Base-by-base conservation (phyloP, 495 filamentous ascomycete genomes). In the Penicillium taxi region DNA sequence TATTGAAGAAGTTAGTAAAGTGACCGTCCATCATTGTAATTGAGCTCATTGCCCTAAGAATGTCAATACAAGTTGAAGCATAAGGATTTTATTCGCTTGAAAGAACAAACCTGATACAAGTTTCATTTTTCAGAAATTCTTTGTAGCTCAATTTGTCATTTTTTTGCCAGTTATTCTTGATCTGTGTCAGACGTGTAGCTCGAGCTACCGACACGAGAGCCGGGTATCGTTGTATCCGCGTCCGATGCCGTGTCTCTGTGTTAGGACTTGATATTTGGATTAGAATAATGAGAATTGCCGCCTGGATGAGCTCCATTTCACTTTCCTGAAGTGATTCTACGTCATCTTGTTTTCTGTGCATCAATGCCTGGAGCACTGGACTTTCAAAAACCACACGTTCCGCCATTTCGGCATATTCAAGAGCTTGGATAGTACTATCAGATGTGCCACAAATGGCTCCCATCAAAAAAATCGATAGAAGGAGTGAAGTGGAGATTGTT, bases 1-100 rank as follows among this genome's bases (percentile, higher is more conserved):
- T 35, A 14, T 49, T 49, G 29, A 49, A 45, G n/a, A 49, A 49
- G 19, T 41, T 49, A 13, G 45, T 45, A 31, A 37, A 44, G 17
- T 49, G 37, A 15, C 33, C 30, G 25, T 49, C 46, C 1, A 49
- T 44, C 37, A 49, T 44, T 4, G 41, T 29, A 11, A 49, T 45
- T 20, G 46, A 44, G 1, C 41, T 33, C 46, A 49, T 49, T 19
- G 41, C 28, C 22, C 45, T 48, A 17, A n/a, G n/a, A n/a, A n/a
- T n/a, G n/a, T n/a, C n/a, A n/a, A n/a, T n/a, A n/a, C n/a, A n/a
- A n/a, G n/a, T n/a, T n/a, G n/a, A n/a, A n/a, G n/a, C n/a, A n/a
- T n/a, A n/a, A n/a, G n/a, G 17, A 24, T 31, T 2, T 19, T 5
- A 30, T 28, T 25, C 29, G 24, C 7, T 20, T 3, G 6, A 17